A percentile compares a stretch with the other conserved stretches of the same genome.
Evolutionary conservation across 2,329 filamentous ascomycete species (phyloP).

Genomic region (Sporothrix protearum): DNA sequence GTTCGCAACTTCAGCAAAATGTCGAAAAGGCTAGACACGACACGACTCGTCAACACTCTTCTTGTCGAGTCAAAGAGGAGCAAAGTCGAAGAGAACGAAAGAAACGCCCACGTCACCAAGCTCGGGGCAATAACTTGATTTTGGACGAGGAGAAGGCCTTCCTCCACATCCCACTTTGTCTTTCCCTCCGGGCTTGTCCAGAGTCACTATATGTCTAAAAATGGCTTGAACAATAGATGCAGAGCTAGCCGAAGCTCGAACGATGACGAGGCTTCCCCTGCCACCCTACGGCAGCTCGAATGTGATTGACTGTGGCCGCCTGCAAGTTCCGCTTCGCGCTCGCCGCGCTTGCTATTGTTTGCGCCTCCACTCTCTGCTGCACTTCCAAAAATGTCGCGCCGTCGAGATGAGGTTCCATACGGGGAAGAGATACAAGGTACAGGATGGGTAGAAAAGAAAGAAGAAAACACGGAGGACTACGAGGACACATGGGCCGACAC

Average conservation of each 20-base stretch:
- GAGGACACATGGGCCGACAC: background rate
- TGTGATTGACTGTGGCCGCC: background rate
- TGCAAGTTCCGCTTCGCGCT: background rate
- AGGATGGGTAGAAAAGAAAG: background rate
- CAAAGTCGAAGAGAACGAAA: background rate
- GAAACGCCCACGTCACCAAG: slow-evolving; percentile 6
- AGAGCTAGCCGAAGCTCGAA: slow-evolving; percentile 15
- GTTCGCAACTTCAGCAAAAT: background rate
- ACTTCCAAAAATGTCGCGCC: background rate
- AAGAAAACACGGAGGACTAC: background rate
- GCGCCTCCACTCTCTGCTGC: background rate
- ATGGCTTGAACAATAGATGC: background rate
- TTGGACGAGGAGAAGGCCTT: background rate
- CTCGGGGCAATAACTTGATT: slow-evolving; percentile 5
- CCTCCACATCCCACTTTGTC: background rate
- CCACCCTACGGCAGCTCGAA: background rate
- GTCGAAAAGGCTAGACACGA: background rate
- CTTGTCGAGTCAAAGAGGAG: background rate
- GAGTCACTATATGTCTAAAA: background rate
- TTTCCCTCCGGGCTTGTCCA: background rate
- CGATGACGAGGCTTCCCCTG: slow-evolving; percentile 16
- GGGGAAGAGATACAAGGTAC: background rate
- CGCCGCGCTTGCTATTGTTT: background rate
- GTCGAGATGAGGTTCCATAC: slow-evolving; percentile 14
- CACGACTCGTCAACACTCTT: background rate